Evolutionary conservation across 768 basidiomycete genomes (phyloP), one percentile per base, ranked within the genome.

Genomic region (Boletus pseudo-olivaceus): DNA sequence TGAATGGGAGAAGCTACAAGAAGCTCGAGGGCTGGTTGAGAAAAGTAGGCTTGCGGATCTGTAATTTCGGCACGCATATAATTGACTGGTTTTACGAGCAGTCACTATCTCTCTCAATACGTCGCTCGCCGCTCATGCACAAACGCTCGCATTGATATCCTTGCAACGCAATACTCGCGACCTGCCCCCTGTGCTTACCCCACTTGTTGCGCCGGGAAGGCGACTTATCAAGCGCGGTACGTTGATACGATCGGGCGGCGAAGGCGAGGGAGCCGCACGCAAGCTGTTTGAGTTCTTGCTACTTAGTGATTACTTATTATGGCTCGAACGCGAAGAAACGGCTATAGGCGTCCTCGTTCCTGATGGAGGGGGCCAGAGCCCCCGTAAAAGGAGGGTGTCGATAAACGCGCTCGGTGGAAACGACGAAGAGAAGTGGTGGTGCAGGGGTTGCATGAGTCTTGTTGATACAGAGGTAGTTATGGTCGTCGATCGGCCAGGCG

Each of bases 121-220:
- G 3, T 89, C 91, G 7, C 78, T 95, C 29, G 83, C 85, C 48
- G 82, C 82, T 0, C 91, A 95, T 67, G 80, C 88, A 0, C 83
- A 88, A 66, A 91, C 87, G 0, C 80, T 93, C 37, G 68, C 81
- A 6, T 76, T 95, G 27, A 78, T 96, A 42, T 81, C 90, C 1
- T 75, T 96, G 2, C 94, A 97, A 61, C 82, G 85, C 12, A 78
- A 83, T 17, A 92, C 93, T 1, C 76, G 81, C 0, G 83, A 83
- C 58, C 79, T 96, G 8, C 89, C 90, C 1, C 83, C 88, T 59
- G 83, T 83, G 43, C 78, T 97, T 40, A 84, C 85, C 58, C 87
- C 85, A 42, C 80, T 97, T 48, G 80, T 96, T 59, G 69, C 76
- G 0, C 93, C 94, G 0, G 93, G 93, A 1, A 84, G 93, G n/a